These are phyloP conservation scores for Castanospermum australe DNA, from an alignment of 306 rosid genomes.

Conservation along the genomic window DNA sequence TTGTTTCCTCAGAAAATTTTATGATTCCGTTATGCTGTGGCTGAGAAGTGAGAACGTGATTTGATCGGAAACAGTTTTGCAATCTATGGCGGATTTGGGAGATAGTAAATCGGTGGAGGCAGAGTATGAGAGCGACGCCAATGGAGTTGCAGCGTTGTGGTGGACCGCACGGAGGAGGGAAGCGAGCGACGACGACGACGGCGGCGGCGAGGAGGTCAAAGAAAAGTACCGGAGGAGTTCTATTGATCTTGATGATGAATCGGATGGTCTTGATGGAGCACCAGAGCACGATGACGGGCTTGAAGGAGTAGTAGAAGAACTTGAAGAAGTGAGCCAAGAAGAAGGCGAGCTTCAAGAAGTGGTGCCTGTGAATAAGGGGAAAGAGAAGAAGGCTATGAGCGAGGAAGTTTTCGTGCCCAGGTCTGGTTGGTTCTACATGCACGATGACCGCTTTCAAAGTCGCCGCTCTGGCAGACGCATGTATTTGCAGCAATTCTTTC, in stretches of 20 bases:
- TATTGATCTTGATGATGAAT: background rate
- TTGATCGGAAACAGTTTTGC: background rate
- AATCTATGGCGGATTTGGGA: background rate
- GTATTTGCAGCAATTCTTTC: background rate
- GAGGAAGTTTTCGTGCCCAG: slow-evolving; percentile 6
- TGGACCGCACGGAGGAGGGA: slow-evolving; percentile 21
- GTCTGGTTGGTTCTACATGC: slow-evolving; percentile 22
- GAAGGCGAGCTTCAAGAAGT: slow-evolving; percentile 5
- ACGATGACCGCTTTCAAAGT: slow-evolving; percentile 14
- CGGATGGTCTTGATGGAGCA: background rate
- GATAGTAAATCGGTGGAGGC: background rate
- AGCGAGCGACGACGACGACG: slow-evolving; percentile 25
- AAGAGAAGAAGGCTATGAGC: background rate
- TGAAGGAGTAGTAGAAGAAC: background rate
- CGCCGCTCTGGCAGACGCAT: background rate
- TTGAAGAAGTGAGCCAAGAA: background rate
- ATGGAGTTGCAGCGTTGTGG: background rate
- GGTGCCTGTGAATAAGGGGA: background rate
- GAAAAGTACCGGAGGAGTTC: background rate
- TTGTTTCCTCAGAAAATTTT: background rate
- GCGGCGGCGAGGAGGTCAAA: background rate
- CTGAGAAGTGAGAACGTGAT: background rate
- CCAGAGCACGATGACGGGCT: background rate
- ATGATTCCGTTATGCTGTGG: background rate
- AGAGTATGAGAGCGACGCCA: slow-evolving; percentile 11